These are phyloP conservation scores for Fagopyrum homotropicum DNA, from an alignment of 148 eudicot genomes.

Conservation along the genomic window DNA sequence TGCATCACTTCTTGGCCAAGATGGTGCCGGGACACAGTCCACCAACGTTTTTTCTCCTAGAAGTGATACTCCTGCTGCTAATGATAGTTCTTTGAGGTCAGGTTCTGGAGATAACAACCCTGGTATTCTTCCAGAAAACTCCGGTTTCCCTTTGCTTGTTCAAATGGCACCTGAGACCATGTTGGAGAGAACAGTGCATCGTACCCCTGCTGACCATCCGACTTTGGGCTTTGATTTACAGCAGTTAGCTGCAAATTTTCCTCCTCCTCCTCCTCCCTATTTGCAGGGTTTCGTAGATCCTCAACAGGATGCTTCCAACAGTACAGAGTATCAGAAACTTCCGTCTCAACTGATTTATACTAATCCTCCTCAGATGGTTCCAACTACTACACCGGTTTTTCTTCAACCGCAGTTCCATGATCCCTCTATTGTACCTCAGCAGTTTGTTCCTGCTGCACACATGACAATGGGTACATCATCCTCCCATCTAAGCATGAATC, in stretches of 20 bases:
- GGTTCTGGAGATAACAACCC: conserved; percentile 24
- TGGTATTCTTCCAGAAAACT: conserved; percentile 23
- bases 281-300: conserved; percentile 52
- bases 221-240: conserved; percentile 35
- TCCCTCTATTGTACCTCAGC: conserved; percentile 37
- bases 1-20: conserved; percentile 29
- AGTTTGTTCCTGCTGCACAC: conserved; percentile 45
- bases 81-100: conserved; percentile 33
- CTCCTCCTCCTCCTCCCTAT: conserved; percentile 41
- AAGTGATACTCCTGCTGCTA: conserved; percentile 28
- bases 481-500: conserved; percentile 45
- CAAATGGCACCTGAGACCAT: conserved; percentile 35
- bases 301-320: conserved; percentile 43
- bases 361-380: conserved; percentile 40
- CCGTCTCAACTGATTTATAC: conserved; percentile 62
- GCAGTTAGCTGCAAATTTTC: conserved; percentile 34
- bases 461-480: conserved; percentile 53
- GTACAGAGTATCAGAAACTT: conserved; percentile 37
- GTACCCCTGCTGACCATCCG: conserved; percentile 30
- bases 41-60: conserved; percentile 39
- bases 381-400: conserved; percentile 46
- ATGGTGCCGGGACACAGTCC: conserved; percentile 31
- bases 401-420: conserved; percentile 47
- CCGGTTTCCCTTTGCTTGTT: conserved; percentile 22
- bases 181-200: conserved; percentile 42